phyloP scores from a whole-genome alignment of 2,329 filamentous ascomycete genomes.

The Aspergillus terreus region DNA sequence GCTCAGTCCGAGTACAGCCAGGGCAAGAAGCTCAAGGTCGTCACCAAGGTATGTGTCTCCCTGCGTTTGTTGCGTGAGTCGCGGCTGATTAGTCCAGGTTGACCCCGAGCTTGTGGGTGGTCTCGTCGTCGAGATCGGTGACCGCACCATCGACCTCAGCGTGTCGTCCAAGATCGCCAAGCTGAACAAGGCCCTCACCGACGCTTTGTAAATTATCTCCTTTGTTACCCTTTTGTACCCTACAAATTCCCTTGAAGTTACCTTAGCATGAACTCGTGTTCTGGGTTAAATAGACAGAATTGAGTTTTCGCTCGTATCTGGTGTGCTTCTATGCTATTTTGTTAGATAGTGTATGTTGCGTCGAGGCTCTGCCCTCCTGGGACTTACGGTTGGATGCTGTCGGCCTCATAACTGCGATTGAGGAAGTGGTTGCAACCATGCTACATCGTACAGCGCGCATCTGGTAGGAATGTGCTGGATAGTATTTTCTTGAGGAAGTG shows the following conservation, averaged over 20 bases:
- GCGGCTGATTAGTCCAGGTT: slow-evolving; percentile 53
- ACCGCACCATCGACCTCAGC: slow-evolving; percentile 96
- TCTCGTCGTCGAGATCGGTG: slow-evolving; percentile 91
- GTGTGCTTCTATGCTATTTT: neutral
- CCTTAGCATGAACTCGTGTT: slow-evolving; percentile 10
- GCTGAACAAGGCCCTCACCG: slow-evolving; percentile 99
- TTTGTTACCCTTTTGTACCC: neutral
- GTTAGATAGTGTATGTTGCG: too few species aligned
- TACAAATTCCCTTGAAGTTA: neutral
- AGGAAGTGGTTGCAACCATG: too few species aligned
- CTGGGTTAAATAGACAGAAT: slow-evolving; percentile 11
- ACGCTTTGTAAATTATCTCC: slow-evolving; percentile 75
- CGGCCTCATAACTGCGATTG: too few species aligned
- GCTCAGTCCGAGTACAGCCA: slow-evolving; percentile 83
- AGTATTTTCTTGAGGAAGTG: too few species aligned
- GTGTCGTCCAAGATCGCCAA: slow-evolving; percentile 92
- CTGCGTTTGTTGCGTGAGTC: too few species aligned
- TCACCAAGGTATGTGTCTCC: slow-evolving; percentile 65
- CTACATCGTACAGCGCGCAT: too few species aligned
- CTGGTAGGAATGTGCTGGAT: too few species aligned
- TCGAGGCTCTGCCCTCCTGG: too few species aligned
- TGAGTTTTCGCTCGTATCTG: slow-evolving; percentile 5
- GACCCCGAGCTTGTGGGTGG: slow-evolving; percentile 93
- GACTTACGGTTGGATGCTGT: too few species aligned
- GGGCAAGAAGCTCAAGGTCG: slow-evolving; percentile 98